phyloP scores from a whole-genome alignment of 169 alveolate genomes.

The Plasmodium falciparum region DNA sequence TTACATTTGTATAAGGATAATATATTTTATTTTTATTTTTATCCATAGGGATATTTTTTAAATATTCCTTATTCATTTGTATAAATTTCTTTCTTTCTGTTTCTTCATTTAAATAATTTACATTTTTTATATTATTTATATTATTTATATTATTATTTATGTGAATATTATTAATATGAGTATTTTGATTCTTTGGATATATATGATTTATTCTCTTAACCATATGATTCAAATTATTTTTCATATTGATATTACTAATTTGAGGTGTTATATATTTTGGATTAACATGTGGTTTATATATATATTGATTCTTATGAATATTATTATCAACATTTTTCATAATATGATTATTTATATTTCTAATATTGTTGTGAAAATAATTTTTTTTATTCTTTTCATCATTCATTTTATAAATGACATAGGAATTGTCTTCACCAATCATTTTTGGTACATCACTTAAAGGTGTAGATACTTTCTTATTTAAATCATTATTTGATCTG shows the following conservation, averaged over 20 bases:
- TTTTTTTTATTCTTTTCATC: constrained; percentile 2
- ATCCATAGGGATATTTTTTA: no score
- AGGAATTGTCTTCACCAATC: constrained; percentile 6
- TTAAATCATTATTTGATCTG: not conserved
- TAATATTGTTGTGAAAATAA: not conserved
- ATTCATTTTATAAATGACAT: constrained; percentile 13
- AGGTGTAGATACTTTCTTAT: constrained; percentile 10
- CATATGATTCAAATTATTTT: not conserved
- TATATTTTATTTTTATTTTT: no score
- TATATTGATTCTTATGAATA: not conserved
- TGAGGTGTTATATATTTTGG: not conserved
- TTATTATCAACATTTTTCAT: constrained; percentile 11
- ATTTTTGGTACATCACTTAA: not conserved
- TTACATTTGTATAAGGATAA: no score
- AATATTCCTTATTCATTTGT: no score
- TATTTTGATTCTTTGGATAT: no score
- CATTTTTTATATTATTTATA: no score
- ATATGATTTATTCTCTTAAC: no score
- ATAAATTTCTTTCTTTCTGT: no score
- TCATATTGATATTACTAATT: not conserved
- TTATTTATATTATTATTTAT: no score
- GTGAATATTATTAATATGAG: no score
- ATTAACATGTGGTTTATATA: not conserved
- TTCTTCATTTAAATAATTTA: no score
- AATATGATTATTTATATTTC: constrained; percentile 7